Evolutionary conservation across 345 rosid genomes (phyloP), one percentile per base, ranked within the genome.

Genomic region (Lenwebbia sp.): DNA sequence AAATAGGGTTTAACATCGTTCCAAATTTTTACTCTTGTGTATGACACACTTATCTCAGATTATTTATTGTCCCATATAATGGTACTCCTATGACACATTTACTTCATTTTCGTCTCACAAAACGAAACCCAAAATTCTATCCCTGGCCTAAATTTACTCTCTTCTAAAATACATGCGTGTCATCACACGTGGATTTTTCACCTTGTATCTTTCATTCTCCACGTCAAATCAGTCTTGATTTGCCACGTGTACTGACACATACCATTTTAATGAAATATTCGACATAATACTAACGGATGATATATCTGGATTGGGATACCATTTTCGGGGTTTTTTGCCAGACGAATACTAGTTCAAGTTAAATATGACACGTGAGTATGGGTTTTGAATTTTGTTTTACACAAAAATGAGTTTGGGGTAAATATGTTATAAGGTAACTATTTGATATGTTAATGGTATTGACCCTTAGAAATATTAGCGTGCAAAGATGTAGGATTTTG

Each of bases 211-310:
- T 9, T 30, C 76, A 65, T 65, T 65, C 13, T 17, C 41, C 23
- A 17, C 6, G 40, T 30, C 5, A 15, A 0, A 33, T 65, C 12
- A 0, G 0, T 65, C 41, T 65, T 65, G 23, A 65, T 15, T 0
- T 8, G 0, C 0, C 12, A 0, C 4, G 3, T 65, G 6, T 8
- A 12, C 4, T 15, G 28, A 2, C 22, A 30, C 3, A 4, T 8
- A 30, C 22, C 11, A 30, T 7, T 65, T 0, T n/a, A 52, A 52
- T 3, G 54, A 52, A 52, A 14, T 5, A 52, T 52, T 51, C 1
- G 53, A 51, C 17, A 51, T 13, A 51, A 12, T 14, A 5, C 14
- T 58, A 13, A n/a, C 70, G 2, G 0, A 3, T n/a, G 37, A 58
- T 58, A n/a, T 58, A n/a, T 13, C 1, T 13, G 70, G 37, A 58